A percentile compares a stretch with the other conserved stretches of the same genome.
phyloP scores from a whole-genome alignment of 192 early-diverging fungal genomes.

The Gryganskiella cystojenkinii region DNA sequence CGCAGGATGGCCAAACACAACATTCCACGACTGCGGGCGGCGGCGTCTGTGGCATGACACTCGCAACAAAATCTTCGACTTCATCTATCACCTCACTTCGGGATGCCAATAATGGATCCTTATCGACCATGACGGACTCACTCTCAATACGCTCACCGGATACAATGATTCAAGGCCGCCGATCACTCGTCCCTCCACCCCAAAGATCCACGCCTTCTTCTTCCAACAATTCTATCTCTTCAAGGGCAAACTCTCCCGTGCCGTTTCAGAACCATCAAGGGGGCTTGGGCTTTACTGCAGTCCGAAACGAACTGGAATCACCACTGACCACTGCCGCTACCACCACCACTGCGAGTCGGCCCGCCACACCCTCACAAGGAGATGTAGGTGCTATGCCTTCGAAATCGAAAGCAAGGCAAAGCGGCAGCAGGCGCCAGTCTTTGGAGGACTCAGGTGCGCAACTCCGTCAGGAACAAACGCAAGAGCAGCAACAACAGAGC shows the following conservation, averaged over 20 bases:
- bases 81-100: slow-evolving; percentile 26
- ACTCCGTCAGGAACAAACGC: slow-evolving; percentile 6
- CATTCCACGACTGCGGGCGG: slow-evolving; percentile 11
- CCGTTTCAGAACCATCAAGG: neutral
- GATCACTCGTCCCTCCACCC: slow-evolving; percentile 4
- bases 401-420: slow-evolving; percentile 4
- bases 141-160: slow-evolving; percentile 10
- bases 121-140: slow-evolving; percentile 16
- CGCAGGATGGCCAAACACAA: slow-evolving; percentile 5
- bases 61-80: slow-evolving; percentile 28
- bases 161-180: neutral
- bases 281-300: no score
- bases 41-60: no score
- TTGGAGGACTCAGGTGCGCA: neutral
- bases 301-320: neutral
- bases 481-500: neutral
- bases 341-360: no score
- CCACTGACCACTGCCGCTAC: no score
- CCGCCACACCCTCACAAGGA: no score
- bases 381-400: no score
- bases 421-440: neutral
- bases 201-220: slow-evolving; percentile 5
- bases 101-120: slow-evolving; percentile 21
- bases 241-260: slow-evolving; percentile 5
- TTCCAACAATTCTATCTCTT: slow-evolving; percentile 5